Percentiles rank a stretch among this genome's conserved stretches.
These are phyloP conservation scores for Asterophora parasitica DNA, from an alignment of 768 basidiomycete species.

Conservation along the genomic window DNA sequence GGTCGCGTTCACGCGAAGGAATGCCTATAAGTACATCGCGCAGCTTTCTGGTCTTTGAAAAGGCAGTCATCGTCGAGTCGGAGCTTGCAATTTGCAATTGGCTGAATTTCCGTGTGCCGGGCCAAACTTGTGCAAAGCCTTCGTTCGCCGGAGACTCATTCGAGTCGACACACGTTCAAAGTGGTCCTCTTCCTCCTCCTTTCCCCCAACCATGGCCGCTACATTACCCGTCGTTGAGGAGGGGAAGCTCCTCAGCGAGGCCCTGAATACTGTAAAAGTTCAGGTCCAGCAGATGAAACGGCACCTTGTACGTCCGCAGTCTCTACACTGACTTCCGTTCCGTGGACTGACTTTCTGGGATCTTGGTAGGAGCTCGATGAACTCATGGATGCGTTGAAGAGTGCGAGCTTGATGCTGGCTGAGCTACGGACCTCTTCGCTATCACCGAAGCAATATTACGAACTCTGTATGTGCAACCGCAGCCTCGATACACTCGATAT, in stretches of 20 bases:
- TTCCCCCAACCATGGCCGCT: constrained; percentile 12
- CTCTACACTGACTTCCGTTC: neutral
- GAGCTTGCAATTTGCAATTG: too few relatives aligned
- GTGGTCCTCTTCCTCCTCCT: constrained; percentile 7
- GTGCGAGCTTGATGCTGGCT: constrained; percentile 94
- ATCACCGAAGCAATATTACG: constrained; percentile 97
- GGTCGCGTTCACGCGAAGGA: too few relatives aligned
- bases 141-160: neutral
- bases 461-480: constrained; percentile 66
- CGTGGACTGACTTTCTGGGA: constrained; percentile 1
- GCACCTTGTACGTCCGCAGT: constrained; percentile 61
- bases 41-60: too few relatives aligned
- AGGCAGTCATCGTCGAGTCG: too few relatives aligned
- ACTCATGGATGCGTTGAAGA: constrained; percentile 98
- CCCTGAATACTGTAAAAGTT: constrained; percentile 80
- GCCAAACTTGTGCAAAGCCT: constrained; percentile 11
- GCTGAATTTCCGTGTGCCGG: constrained; percentile 1
- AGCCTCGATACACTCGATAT: neutral
- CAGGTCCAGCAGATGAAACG: constrained; percentile 95
- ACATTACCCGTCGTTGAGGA: constrained; percentile 56
- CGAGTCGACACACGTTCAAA: neutral
- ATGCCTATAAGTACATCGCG: too few relatives aligned
- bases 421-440: constrained; percentile 92
- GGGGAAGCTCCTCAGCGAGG: constrained; percentile 82
- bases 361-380: constrained; percentile 78